Conservation (phyloP, 1,139 yeast genomes). For the Cylindricascospora bacillispora region DNA sequence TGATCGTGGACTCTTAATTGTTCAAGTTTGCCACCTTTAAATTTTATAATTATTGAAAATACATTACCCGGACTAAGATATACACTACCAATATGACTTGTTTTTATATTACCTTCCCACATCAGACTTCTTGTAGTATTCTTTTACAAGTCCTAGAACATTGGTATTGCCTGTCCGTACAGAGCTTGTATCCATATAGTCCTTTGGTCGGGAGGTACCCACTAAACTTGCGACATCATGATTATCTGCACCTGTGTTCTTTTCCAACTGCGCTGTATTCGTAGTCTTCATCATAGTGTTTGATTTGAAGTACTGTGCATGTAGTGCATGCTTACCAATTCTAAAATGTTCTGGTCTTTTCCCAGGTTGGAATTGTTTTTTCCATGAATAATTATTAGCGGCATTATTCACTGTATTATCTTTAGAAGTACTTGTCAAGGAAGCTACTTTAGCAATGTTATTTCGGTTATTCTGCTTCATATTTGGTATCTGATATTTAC, state of each 20-base stretch:
- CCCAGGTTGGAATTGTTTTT: conserved; percentile 24
- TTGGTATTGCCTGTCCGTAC: too few species aligned
- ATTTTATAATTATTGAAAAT: too few species aligned
- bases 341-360: conserved; percentile 19
- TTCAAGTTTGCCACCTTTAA: too few species aligned
- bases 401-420: neutral
- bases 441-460: neutral
- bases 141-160: conserved; percentile 73
- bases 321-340: conserved; percentile 9
- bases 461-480: conserved; percentile 3
- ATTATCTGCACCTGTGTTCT: conserved; percentile 2
- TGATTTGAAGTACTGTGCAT: neutral
- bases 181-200: too few species aligned
- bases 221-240: conserved; percentile 4
- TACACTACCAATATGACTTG: too few species aligned
- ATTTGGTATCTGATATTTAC: conserved; percentile 24
- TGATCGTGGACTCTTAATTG: too few species aligned
- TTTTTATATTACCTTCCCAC: conserved; percentile 17
- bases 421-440: neutral
- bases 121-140: conserved; percentile 57
- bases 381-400: conserved; percentile 23
- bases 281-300: neutral
- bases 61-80: too few species aligned
- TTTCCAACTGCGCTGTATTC: neutral
- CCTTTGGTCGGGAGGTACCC: conserved; percentile 15